Conservation (phyloP, 2,329 filamentous ascomycete species). For the Macroventuria anomochaeta region DNA sequence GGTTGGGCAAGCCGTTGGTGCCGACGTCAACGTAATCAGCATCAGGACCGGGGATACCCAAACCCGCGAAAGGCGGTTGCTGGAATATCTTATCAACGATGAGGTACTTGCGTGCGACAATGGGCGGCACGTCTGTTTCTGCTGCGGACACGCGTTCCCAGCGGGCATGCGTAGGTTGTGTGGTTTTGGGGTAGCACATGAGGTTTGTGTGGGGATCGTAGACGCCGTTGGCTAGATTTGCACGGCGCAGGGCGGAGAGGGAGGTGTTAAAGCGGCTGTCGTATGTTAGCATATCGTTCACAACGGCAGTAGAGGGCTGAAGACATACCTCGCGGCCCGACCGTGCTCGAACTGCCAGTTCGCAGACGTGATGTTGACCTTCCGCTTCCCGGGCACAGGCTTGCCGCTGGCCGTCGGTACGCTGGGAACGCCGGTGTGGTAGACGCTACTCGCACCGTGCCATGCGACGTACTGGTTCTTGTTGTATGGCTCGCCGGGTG, state of each 20-base stretch:
- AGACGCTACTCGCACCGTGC: constrained; percentile 96
- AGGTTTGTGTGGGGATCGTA: constrained; percentile 95
- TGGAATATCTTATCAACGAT: constrained; percentile 67
- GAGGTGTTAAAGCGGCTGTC: constrained; percentile 81
- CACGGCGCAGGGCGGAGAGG: constrained; percentile 71
- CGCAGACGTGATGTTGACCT: constrained; percentile 85
- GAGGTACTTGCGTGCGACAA: constrained; percentile 67
- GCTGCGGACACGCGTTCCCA: constrained; percentile 73
- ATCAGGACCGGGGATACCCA: constrained; percentile 66
- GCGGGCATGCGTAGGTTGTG: constrained; percentile 86
- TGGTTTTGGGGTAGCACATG: constrained; percentile 84
- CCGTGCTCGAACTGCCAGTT: constrained; percentile 99
- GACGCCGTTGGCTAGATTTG: constrained; percentile 71
- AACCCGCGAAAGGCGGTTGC: constrained; percentile 63
- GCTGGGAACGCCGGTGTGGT: constrained; percentile 80
- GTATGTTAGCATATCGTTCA: constrained; percentile 25
- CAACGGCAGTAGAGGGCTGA: neutral
- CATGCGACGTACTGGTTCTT: constrained; percentile 98
- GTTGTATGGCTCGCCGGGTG: constrained; percentile 87
- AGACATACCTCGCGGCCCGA: constrained; percentile 80
- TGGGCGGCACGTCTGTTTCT: constrained; percentile 56
- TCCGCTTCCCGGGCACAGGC: constrained; percentile 75
- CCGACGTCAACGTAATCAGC: constrained; percentile 58
- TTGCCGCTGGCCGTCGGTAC: constrained; percentile 80
- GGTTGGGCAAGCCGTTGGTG: constrained; percentile 64